phyloP scores from a whole-genome alignment of 106 monocot genomes.

The Xerophyta viscosa region DNA sequence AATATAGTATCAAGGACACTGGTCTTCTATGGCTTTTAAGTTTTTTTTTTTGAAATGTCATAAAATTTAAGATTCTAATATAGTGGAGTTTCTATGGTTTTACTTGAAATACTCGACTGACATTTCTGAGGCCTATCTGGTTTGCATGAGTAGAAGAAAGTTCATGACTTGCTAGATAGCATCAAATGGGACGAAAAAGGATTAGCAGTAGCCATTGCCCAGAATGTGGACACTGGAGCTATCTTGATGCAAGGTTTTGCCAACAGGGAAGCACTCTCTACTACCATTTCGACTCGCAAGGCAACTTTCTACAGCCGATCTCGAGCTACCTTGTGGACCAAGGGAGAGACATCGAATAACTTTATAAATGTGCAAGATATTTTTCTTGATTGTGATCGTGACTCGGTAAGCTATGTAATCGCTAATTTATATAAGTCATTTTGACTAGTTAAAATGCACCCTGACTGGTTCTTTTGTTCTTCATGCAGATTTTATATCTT shows the following conservation, averaged over 20 bases:
- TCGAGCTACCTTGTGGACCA: conserved; percentile 84
- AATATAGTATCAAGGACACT: too few relatives aligned
- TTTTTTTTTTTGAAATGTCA: too few relatives aligned
- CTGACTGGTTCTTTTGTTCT: conserved; percentile 4
- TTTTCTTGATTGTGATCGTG: conserved; percentile 91
- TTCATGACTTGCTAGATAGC: conserved; percentile 42
- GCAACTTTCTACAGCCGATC: conserved; percentile 98
- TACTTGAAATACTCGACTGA: too few relatives aligned
- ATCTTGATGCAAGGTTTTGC: conserved; percentile 98
- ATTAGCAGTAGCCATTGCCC: conserved; percentile 84
- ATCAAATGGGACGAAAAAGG: conserved; percentile 92
- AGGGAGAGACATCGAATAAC: conserved; percentile 91
- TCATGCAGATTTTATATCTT: conserved; percentile 76
- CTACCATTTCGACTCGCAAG: conserved; percentile 62
- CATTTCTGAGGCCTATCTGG: too few relatives aligned
- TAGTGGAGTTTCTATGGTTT: too few relatives aligned
- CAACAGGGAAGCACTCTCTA: conserved; percentile 71
- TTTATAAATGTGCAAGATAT: conserved; percentile 95
- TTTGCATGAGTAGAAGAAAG: conserved; percentile 13
- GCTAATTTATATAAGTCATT: not conserved
- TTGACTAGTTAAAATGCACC: not conserved
- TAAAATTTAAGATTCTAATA: too few relatives aligned
- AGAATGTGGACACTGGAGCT: conserved; percentile 88
- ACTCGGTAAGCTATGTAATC: conserved; percentile 54
- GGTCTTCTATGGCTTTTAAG: too few relatives aligned